A percentile compares a stretch with the other conserved stretches of the same genome.
phyloP scores from a whole-genome alignment of 306 rosid species.

The Albizia julibrissin region DNA sequence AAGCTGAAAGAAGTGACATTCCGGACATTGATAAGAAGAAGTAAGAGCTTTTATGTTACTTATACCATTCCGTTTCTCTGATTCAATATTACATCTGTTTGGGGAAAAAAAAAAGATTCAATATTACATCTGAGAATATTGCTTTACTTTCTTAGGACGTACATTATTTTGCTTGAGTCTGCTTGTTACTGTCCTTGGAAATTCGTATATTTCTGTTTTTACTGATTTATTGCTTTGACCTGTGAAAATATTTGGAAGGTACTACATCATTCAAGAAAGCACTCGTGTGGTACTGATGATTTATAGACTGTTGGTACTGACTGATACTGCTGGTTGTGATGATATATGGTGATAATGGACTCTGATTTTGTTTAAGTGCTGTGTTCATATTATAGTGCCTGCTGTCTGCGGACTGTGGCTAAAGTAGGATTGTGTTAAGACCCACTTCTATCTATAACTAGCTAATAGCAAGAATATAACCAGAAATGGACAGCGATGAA shows the following conservation, averaged over 20 bases:
- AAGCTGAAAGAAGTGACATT: conserved; percentile 79
- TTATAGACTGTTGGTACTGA: not conserved
- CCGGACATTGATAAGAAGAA: conserved; percentile 91
- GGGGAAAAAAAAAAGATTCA: too few relatives aligned
- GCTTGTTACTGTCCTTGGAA: not conserved
- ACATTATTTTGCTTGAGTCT: not conserved
- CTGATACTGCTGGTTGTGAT: not conserved
- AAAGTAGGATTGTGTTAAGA: not conserved
- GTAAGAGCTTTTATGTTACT: conserved; percentile 42
- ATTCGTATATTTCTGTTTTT: not conserved
- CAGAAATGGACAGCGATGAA: not conserved
- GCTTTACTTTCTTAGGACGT: not conserved
- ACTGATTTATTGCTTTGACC: not conserved
- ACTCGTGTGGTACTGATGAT: conserved; percentile 1
- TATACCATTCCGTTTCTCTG: not conserved
- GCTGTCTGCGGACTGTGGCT: not conserved
- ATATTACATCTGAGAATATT: not conserved
- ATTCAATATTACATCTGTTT: not conserved
- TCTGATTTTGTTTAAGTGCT: not conserved
- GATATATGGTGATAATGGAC: not conserved
- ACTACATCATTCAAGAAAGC: not conserved
- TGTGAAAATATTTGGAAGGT: not conserved
- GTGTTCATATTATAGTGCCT: not conserved
- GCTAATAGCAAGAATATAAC: not conserved
- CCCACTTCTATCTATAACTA: not conserved